Percentiles rank a stretch among this genome's conserved stretches.
Evolutionary conservation across 106 monocot species (phyloP).

Genomic region (Dioscorea alata): DNA sequence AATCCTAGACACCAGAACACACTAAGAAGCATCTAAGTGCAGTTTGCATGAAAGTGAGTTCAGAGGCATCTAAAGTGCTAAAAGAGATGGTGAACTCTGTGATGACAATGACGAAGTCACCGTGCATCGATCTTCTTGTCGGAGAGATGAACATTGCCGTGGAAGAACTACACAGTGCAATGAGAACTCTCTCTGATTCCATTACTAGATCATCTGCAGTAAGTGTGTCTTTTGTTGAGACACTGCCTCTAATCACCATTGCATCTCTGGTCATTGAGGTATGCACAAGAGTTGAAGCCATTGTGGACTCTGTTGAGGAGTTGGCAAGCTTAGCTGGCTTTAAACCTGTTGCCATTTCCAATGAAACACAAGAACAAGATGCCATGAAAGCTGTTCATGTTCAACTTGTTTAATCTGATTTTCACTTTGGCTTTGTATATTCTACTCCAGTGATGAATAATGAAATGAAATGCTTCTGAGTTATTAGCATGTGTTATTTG

Average conservation of each 20-base stretch:
- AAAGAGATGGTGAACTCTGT: constrained; percentile 36
- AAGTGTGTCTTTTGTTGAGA: constrained; percentile 4
- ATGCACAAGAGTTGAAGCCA: constrained; percentile 20
- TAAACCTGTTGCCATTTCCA: background rate
- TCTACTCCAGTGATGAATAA: too few species aligned
- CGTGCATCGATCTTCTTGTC: constrained; percentile 23
- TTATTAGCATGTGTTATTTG: too few species aligned
- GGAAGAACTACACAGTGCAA: constrained; percentile 26
- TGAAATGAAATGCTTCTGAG: too few species aligned
- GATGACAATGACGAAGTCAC: constrained; percentile 28
- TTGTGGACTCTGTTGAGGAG: constrained; percentile 15
- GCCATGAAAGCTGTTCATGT: background rate
- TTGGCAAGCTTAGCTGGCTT: constrained; percentile 26
- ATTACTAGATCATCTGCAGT: background rate
- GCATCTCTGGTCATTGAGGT: constrained; percentile 19
- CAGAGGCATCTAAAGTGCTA: constrained; percentile 28
- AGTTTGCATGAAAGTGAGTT: constrained; percentile 35
- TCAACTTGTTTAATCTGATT: background rate
- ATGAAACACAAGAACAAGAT: background rate
- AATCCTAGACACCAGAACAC: constrained; percentile 13
- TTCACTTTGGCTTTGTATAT: too few species aligned
- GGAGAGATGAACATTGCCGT: constrained; percentile 37
- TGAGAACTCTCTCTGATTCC: constrained; percentile 13
- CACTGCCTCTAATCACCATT: constrained; percentile 13
- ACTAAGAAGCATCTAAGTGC: constrained; percentile 27